Percentiles rank a stretch among this genome's conserved stretches.
These are phyloP conservation scores for Penicillium coffeae DNA, from an alignment of 495 filamentous ascomycete species.

Conservation along the genomic window DNA sequence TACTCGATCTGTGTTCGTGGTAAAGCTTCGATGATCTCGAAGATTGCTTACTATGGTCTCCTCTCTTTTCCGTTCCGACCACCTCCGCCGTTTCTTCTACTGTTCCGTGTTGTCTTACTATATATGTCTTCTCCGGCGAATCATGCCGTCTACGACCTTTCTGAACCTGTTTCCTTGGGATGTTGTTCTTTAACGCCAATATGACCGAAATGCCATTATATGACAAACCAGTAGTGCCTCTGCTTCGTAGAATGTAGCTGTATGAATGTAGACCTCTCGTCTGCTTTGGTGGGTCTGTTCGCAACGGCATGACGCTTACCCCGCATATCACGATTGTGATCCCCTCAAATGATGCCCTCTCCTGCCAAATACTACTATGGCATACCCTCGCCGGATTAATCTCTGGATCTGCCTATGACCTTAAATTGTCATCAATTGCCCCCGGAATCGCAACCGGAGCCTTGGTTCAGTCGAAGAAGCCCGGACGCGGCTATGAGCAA, in stretches of 20 bases:
- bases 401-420: neutral
- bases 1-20: slow-evolving; percentile 18
- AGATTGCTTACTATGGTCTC: neutral
- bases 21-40: slow-evolving; percentile 20
- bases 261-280: neutral
- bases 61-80: slow-evolving; percentile 3
- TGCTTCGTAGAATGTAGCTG: no score
- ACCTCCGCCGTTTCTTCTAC: slow-evolving; percentile 10
- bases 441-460: neutral
- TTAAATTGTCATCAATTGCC: neutral
- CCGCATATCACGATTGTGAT: slow-evolving; percentile 7
- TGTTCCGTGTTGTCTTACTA: slow-evolving; percentile 28
- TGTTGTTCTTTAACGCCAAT: slow-evolving; percentile 14
- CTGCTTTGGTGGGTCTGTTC: neutral
- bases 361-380: no score
- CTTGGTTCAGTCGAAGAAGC: slow-evolving; percentile 5
- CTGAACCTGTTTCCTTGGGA: slow-evolving; percentile 8
- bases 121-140: slow-evolving; percentile 15
- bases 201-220: slow-evolving; percentile 18
- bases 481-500: slow-evolving; percentile 20
- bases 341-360: no score
- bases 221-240: neutral
- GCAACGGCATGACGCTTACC: slow-evolving; percentile 10
- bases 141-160: slow-evolving; percentile 13
- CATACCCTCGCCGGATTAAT: no score